Evolutionary conservation across 345 rosid genomes (phyloP), one percentile per base, ranked within the genome.

Genomic region (Aquilaria malaccensis): DNA sequence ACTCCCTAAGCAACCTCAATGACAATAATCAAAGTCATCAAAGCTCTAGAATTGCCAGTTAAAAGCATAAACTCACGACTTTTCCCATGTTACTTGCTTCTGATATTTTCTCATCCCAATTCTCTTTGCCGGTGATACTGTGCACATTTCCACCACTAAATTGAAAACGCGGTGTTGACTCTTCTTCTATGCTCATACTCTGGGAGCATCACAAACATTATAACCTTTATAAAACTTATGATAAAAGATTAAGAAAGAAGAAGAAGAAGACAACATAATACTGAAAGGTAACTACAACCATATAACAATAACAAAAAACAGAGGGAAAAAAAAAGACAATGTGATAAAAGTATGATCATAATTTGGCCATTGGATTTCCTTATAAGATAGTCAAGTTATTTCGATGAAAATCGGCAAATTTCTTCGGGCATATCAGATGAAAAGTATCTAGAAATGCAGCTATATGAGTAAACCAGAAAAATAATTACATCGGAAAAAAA

Each of bases 71-170:
- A 63, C 67, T 80, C 79, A 85, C 96, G 1, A 73, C 79, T 66
- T 77, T 83, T 66, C 87, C 87, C 30, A 76, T 82, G 65, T 62
- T 75, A 48, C 56, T 72, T 56, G 96, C 87, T 80, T 88, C 86
- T 43, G 82, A 70, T 58, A 85, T 55, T 67, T 85, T 85, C 12
- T 76, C 74, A 55, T 85, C 85, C 96, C 96, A 88, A 30, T 66
- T 54, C 61, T 85, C 89, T 63, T 74, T 80, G 14, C 79, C 83
- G 52, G 81, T 79, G 1, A 88, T 61, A 2, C 76, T 55, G 63
- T 78, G 80, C 33, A 85, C 87, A 68, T 77, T 85, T 2, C 85
- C 82, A 46, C 88, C 74, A 10, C 77, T 67, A 63, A 82, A 77
- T 11, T 85, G 84, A 52, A 70, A 62, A 63, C 75, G 78, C 0